phyloP scores from a whole-genome alignment of 441 rosid species.

The Populus trichocarpa region DNA sequence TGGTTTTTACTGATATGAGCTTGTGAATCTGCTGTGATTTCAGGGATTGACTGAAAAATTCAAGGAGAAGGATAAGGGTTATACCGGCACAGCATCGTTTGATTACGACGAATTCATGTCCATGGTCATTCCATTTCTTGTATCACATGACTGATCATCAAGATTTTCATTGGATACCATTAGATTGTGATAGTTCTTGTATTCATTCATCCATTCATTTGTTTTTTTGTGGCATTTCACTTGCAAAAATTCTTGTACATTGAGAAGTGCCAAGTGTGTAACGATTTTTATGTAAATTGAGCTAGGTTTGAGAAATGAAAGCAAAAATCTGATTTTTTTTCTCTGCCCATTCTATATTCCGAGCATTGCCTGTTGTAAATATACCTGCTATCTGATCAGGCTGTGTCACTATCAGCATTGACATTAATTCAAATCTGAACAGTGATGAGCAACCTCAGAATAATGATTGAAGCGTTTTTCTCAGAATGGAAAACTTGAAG shows the following conservation, averaged over 20 bases:
- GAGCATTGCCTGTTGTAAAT: neutral
- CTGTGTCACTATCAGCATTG: neutral
- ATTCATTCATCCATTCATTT: neutral
- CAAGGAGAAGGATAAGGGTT: slow-evolving; percentile 36
- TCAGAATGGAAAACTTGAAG: neutral
- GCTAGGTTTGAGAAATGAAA: neutral
- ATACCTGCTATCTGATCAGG: neutral
- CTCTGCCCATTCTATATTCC: neutral
- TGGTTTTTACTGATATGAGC: neutral
- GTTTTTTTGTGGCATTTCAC: neutral
- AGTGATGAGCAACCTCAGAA: neutral
- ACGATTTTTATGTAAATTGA: neutral
- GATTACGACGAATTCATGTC: slow-evolving; percentile 53
- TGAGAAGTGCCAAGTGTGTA: neutral
- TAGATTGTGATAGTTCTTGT: neutral
- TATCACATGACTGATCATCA: slow-evolving; percentile 37
- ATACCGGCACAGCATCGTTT: slow-evolving; percentile 51
- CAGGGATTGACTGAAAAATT: slow-evolving; percentile 40
- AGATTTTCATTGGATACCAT: neutral
- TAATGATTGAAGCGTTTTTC: neutral
- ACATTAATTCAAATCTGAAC: neutral
- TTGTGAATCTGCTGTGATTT: slow-evolving; percentile 2
- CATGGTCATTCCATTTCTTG: slow-evolving; percentile 55
- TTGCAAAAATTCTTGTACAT: neutral
- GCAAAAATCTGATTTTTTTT: neutral